Conservation (phyloP, 371 early-diverging fungal genomes). For the Mucor indicus region DNA sequence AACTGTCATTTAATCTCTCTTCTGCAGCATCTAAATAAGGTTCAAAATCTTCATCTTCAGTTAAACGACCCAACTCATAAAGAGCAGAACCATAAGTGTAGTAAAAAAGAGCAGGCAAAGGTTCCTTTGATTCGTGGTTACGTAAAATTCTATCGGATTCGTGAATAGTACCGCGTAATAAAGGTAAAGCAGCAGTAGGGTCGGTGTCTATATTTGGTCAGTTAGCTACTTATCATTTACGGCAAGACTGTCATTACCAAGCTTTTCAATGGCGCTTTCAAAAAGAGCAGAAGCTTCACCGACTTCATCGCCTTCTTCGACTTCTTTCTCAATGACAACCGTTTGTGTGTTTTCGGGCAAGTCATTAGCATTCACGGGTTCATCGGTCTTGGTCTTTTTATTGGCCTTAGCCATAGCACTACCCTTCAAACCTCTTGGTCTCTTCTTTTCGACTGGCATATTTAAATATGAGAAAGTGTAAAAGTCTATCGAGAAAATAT, state of each 20-base stretch:
- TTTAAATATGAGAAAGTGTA: too few relatives aligned
- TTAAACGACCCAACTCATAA: conserved; percentile 48
- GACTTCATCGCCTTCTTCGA: conserved; percentile 53
- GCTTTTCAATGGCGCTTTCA: conserved; percentile 43
- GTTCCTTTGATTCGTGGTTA: conserved; percentile 36
- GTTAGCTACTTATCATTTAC: too few relatives aligned
- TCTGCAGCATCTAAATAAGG: conserved; percentile 45
- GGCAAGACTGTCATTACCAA: conserved; percentile 18
- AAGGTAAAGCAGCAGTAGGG: conserved; percentile 29
- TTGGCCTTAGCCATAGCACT: conserved; percentile 34
- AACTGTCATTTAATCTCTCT: conserved; percentile 32
- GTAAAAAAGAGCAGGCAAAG: conserved; percentile 48
- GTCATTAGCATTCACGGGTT: conserved; percentile 6
- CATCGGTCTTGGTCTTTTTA: conserved; percentile 36
- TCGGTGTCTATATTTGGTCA: conserved; percentile 17
- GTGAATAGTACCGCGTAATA: conserved; percentile 59
- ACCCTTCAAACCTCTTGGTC: conserved; percentile 47
- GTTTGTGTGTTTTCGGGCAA: conserved; percentile 44
- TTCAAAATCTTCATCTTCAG: conserved; percentile 43
- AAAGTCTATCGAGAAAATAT: too few relatives aligned
- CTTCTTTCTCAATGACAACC: conserved; percentile 43
- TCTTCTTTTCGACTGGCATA: conserved; percentile 43
- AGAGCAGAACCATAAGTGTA: conserved; percentile 57
- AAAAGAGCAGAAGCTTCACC: conserved; percentile 44
- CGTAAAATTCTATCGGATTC: conserved; percentile 63